Evolutionary conservation across 208 protist genomes (phyloP), one percentile per base, ranked within the genome.

Genomic region (Leishmania tropica): DNA sequence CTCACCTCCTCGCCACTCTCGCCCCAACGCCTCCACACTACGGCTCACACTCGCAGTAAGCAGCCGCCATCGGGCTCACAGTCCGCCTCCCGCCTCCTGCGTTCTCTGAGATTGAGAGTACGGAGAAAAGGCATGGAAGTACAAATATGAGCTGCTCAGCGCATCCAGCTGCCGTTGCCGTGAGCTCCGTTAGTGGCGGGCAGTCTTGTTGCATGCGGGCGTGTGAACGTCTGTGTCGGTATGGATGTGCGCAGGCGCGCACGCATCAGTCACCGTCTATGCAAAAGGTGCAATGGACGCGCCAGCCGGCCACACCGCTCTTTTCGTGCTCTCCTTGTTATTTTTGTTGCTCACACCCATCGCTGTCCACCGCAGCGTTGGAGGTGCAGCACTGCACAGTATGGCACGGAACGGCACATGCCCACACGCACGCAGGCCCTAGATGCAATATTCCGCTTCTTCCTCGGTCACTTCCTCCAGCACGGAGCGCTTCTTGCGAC

Each of bases 361-460:
- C 62, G 31, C 62, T 17, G 31, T 2, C 31, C 13, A 40, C 31
- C 11, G 15, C 62, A 40, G 62, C 31, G 62, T 42, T 68, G 31
- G 13, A 40, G 31, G 31, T 68, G 11, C 31, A 40, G 31, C 15
- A 40, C 62, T 1, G 62, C 28, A 11, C 58, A 13, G 17, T 10
- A 31, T 8, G 24, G 24, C 4, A 21, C 28, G 31, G 31, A 19
- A 15, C 28, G 5, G 40, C 4, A 40, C 24, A 70, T 5, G 40
- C 21, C 8, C 62, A 68, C 28, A 68, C 15, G 31, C 28, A 13
- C 62, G 15, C 62, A 28, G 28, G 31, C 70, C 17, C 54, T 60
- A 93, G 64, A 93, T 93, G 78, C 85, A 94, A 73, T 91, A 94
- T n/a, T 92, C 88, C 17, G 85, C 65, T n/a, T 86, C 81, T 15